Evolutionary conservation across 345 rosid genomes (phyloP).

Genomic region (Psidium friedrichsthalianum): DNA sequence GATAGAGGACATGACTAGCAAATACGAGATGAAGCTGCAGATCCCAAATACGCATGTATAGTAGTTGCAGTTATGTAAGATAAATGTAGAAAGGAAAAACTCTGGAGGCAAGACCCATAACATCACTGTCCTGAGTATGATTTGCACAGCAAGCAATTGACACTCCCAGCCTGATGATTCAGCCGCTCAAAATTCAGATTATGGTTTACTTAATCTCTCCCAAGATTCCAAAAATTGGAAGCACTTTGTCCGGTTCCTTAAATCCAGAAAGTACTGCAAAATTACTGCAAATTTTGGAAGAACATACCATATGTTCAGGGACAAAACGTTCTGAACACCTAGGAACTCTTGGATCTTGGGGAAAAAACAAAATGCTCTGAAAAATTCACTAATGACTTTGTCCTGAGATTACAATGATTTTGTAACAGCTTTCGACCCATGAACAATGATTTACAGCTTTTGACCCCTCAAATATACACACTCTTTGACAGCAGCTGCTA

Average conservation of each 20-base stretch:
- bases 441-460: conserved; percentile 39
- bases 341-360: neutral
- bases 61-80: neutral
- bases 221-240: neutral
- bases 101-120: neutral
- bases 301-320: neutral
- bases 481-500: conserved; percentile 15
- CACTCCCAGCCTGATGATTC: neutral
- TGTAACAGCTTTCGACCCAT: conserved; percentile 17
- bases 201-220: neutral
- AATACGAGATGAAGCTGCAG: no score
- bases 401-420: conserved; percentile 50
- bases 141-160: neutral
- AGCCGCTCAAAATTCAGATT: neutral
- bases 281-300: neutral
- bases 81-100: neutral
- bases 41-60: neutral
- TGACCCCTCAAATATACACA: neutral
- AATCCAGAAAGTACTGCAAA: neutral
- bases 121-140: neutral
- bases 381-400: conserved; percentile 12
- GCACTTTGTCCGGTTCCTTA: neutral
- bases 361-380: conserved; percentile 1
- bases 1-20: no score
- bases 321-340: neutral